Evolutionary conservation across 305 asterid species (phyloP).

Genomic region (Andrographis paniculata): DNA sequence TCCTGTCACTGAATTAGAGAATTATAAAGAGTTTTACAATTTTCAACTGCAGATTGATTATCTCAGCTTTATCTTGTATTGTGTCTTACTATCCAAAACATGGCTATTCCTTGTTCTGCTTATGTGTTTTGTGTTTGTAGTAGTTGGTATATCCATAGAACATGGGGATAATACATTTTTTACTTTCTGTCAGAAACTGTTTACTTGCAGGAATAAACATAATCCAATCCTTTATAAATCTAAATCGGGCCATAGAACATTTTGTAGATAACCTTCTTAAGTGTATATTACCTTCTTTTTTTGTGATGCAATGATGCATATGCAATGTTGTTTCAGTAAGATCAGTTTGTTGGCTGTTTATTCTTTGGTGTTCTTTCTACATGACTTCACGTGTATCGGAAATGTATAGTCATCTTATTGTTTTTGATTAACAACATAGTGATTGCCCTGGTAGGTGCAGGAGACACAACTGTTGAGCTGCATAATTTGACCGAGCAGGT

Average conservation of each 20-base stretch:
- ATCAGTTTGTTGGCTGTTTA: slow-evolving; percentile 12
- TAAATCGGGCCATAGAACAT: neutral
- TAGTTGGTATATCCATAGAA: slow-evolving; percentile 2
- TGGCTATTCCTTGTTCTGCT: no score
- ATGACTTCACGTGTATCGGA: no score
- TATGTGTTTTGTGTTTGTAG: slow-evolving; percentile 1
- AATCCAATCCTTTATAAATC: neutral
- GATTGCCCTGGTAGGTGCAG: slow-evolving; percentile 38
- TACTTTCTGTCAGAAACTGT: slow-evolving; percentile 7
- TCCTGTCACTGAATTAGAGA: no score
- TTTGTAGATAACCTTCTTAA: neutral
- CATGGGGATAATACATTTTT: slow-evolving; percentile 4
- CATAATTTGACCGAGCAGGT: slow-evolving; percentile 83
- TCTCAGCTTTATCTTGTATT: no score
- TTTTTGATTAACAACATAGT: slow-evolving; percentile 16
- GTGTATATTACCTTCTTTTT: neutral
- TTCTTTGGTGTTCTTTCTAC: neutral
- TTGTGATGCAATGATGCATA: slow-evolving; percentile 11
- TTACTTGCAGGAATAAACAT: slow-evolving; percentile 5
- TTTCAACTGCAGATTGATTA: no score
- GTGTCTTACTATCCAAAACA: slow-evolving; percentile 1
- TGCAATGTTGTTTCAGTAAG: slow-evolving; percentile 8
- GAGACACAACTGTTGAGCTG: slow-evolving; percentile 62
- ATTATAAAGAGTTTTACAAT: no score
- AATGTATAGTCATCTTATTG: neutral